Evolutionary conservation across 2,329 filamentous ascomycete species (phyloP).

Genomic region (Hypoxylon rubiginosum): DNA sequence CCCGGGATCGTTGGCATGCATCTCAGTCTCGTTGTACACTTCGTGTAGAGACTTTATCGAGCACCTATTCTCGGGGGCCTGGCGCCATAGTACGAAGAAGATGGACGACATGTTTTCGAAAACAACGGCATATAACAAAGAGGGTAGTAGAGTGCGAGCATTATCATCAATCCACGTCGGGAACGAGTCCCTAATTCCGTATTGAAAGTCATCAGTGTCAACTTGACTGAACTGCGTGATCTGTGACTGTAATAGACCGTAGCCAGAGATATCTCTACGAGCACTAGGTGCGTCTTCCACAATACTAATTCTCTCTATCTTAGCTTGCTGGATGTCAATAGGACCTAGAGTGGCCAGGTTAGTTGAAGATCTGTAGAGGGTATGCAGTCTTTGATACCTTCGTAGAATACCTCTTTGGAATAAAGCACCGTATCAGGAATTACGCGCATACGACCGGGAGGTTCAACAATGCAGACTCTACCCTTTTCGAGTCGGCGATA

Average conservation of each 20-base stretch:
- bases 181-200: neutral
- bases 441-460: neutral
- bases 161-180: slow-evolving; percentile 2
- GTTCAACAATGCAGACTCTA: neutral
- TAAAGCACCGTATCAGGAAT: no score
- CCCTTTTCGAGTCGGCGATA: neutral
- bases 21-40: no score
- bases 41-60: no score
- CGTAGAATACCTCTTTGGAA: no score
- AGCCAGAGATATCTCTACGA: no score
- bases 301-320: neutral
- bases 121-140: neutral
- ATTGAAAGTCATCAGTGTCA: neutral
- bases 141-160: neutral
- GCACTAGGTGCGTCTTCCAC: neutral
- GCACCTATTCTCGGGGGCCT: no score
- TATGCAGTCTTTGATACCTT: no score
- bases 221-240: neutral
- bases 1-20: no score
- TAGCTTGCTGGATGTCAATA: neutral
- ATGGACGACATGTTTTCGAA: slow-evolving; percentile 3
- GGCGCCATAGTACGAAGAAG: slow-evolving; percentile 5
- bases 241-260: neutral
- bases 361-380: no score
- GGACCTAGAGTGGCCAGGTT: neutral